These are phyloP conservation scores for Apiotrichum akiyoshidainum DNA, from an alignment of 1,284 basidiomycete species.

Conservation along the genomic window DNA sequence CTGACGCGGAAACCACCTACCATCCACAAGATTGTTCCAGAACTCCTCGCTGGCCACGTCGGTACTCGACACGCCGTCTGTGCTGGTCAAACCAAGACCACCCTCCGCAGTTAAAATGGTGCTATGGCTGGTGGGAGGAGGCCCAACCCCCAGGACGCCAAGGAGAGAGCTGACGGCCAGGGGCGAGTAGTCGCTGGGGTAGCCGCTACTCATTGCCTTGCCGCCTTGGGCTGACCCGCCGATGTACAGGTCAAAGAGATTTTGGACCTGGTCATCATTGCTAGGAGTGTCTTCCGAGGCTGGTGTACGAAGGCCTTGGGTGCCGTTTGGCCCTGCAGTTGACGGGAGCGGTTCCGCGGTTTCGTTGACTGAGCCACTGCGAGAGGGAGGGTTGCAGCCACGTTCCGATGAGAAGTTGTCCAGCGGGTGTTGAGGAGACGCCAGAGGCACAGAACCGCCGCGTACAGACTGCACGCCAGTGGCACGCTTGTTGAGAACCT, in stretches of 20 bases:
- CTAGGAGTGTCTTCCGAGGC: background rate
- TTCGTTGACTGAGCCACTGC: background rate
- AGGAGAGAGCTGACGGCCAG: background rate
- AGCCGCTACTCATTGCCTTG: background rate
- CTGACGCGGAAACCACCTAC: constrained; percentile 19
- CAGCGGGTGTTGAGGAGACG: constrained; percentile 10
- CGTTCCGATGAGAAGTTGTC: constrained; percentile 33
- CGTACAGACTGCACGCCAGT: constrained; percentile 24
- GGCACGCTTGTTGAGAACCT: constrained; percentile 39
- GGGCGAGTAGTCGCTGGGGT: background rate
- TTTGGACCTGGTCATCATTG: background rate
- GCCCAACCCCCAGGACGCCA: background rate
- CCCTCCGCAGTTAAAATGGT: background rate
- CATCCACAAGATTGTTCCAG: constrained; percentile 40
- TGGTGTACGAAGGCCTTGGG: constrained; percentile 3
- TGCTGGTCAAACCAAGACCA: background rate
- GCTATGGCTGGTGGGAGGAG: background rate
- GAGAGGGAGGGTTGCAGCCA: background rate
- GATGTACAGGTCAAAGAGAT: constrained; percentile 4
- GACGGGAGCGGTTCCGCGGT: background rate
- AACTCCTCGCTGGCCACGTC: constrained; percentile 32
- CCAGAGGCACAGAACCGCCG: background rate
- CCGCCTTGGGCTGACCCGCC: constrained; percentile 9
- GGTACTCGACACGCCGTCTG: background rate
- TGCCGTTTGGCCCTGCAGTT: background rate